These are phyloP conservation scores for Santalum album DNA, from an alignment of 164 flowering plant species.

Conservation along the genomic window DNA sequence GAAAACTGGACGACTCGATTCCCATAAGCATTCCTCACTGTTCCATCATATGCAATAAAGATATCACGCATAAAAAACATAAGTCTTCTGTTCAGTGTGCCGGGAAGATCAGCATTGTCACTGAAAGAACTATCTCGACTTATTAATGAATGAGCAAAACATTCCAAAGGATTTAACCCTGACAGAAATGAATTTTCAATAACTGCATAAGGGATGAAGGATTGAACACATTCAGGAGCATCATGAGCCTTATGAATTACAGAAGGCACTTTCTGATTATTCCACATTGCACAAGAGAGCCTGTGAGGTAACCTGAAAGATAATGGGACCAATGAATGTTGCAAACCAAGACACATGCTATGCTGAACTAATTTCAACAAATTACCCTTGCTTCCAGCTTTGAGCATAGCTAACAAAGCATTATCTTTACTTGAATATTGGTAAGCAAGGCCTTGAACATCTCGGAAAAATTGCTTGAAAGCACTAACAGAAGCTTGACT, in stretches of 20 bases:
- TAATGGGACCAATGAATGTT: slow-evolving; percentile 48
- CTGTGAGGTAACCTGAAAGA: slow-evolving; percentile 52
- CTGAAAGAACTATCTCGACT: slow-evolving; percentile 71
- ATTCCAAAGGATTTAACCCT: slow-evolving; percentile 79
- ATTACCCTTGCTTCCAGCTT: slow-evolving; percentile 89
- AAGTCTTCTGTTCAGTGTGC: slow-evolving; percentile 62
- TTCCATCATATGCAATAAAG: slow-evolving; percentile 71
- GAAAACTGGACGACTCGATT: slow-evolving; percentile 73
- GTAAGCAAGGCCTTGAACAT: slow-evolving; percentile 46
- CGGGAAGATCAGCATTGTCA: slow-evolving; percentile 88
- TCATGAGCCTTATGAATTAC: slow-evolving; percentile 7
- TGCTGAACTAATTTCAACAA: slow-evolving; percentile 66
- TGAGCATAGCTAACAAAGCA: slow-evolving; percentile 63
- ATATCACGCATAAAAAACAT: slow-evolving; percentile 89
- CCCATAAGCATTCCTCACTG: slow-evolving; percentile 81
- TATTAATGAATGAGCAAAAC: slow-evolving; percentile 69
- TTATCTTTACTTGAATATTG: slow-evolving; percentile 47
- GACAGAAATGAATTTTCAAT: slow-evolving; percentile 54
- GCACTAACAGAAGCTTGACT: slow-evolving; percentile 44
- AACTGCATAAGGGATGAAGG: slow-evolving; percentile 51
- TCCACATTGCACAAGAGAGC: slow-evolving; percentile 59
- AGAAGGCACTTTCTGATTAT: slow-evolving; percentile 20
- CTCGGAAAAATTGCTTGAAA: slow-evolving; percentile 46
- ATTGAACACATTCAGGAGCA: slow-evolving; percentile 18
- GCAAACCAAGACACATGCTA: slow-evolving; percentile 74